Evolutionary conservation across 2,329 filamentous ascomycete genomes (phyloP).

Genomic region (Aspergillus clavatus): DNA sequence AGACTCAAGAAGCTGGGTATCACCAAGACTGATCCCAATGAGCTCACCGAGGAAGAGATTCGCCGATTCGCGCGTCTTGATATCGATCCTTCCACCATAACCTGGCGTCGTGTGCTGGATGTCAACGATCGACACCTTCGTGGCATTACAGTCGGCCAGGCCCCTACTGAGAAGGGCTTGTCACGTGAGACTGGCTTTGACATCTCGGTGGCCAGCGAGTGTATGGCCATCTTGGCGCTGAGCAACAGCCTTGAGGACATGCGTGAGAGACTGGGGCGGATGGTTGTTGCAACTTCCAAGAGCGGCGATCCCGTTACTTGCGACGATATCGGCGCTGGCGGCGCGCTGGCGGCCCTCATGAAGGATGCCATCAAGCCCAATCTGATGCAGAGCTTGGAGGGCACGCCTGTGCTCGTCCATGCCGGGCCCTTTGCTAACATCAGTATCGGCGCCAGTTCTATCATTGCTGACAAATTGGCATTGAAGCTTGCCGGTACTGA

Average conservation of each 20-base stretch:
- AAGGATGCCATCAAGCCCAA: conserved; percentile 98
- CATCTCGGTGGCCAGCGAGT: conserved; percentile 95
- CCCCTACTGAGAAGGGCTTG: conserved; percentile 84
- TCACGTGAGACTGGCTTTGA: conserved; percentile 90
- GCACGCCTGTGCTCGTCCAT: conserved; percentile 95
- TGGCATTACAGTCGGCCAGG: conserved; percentile 81
- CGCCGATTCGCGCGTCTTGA: conserved; percentile 84
- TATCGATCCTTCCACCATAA: conserved; percentile 95
- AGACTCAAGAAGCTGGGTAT: conserved; percentile 94
- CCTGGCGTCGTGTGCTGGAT: conserved; percentile 91
- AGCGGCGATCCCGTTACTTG: conserved; percentile 88
- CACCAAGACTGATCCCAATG: conserved; percentile 86
- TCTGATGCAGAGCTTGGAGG: conserved; percentile 96
- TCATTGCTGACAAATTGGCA: conserved; percentile 90
- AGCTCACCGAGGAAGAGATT: conserved; percentile 86
- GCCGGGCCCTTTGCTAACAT: conserved; percentile 98
- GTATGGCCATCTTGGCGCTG: conserved; percentile 95
- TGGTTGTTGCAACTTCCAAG: conserved; percentile 88
- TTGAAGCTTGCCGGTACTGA: conserved; percentile 95
- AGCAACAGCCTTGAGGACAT: conserved; percentile 84
- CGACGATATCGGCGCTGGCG: conserved; percentile 89
- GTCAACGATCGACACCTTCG: conserved; percentile 95
- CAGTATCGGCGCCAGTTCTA: conserved; percentile 91
- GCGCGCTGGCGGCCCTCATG: conserved; percentile 90
- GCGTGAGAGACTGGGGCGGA: conserved; percentile 86